A percentile compares a stretch with the other conserved stretches of the same genome.
Evolutionary conservation across 1,284 basidiomycete genomes (phyloP).

Genomic region (Naganishia liquefaciens): DNA sequence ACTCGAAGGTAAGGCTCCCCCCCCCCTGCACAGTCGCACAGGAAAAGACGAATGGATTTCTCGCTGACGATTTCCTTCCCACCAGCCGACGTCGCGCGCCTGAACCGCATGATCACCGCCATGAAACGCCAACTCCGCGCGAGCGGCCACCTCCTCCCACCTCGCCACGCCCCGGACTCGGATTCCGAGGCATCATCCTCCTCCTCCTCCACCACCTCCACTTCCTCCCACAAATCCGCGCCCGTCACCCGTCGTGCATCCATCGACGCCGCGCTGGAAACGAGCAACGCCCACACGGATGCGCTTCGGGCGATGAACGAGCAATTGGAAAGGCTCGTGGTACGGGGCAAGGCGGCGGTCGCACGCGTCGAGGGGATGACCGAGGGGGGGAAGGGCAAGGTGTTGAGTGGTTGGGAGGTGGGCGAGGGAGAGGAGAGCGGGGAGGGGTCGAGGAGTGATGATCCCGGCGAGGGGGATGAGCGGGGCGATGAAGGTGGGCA

Average conservation of each 20-base stretch:
- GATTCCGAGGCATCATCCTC: neutral
- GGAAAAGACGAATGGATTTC: no score
- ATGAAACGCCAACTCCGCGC: constrained; percentile 29
- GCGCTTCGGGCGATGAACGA: constrained; percentile 11
- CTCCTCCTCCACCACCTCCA: constrained; percentile 4
- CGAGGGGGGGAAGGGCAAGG: constrained; percentile 28
- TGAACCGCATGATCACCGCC: constrained; percentile 17
- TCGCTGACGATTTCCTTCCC: neutral
- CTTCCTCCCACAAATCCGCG: neutral
- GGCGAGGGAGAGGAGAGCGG: constrained; percentile 1
- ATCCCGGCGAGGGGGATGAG: neutral
- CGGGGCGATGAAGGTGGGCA: neutral
- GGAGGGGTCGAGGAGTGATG: neutral
- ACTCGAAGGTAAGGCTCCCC: constrained; percentile 43
- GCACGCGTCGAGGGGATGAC: constrained; percentile 22
- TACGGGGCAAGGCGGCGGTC: constrained; percentile 25
- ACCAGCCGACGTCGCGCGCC: constrained; percentile 28
- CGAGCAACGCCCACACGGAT: neutral
- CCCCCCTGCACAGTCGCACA: neutral
- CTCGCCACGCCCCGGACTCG: neutral
- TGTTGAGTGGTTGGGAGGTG: constrained; percentile 23
- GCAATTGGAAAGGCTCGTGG: constrained; percentile 11
- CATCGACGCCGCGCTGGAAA: neutral
- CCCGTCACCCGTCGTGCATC: neutral
- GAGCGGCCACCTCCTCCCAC: constrained; percentile 5